Base-by-base conservation (phyloP, 2,329 filamentous ascomycete species). In the Colletotrichum tanaceti region DNA sequence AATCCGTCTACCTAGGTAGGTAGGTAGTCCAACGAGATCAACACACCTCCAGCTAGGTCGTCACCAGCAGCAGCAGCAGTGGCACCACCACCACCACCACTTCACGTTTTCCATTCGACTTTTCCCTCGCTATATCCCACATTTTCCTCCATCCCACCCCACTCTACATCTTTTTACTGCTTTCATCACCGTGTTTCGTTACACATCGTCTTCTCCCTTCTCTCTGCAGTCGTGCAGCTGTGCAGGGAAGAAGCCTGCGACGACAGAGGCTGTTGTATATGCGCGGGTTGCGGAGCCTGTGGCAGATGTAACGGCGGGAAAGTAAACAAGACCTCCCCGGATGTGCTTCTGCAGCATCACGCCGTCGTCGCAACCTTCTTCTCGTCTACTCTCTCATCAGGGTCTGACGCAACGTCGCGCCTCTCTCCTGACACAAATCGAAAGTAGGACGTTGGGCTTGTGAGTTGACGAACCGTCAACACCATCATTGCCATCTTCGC, bases 311-410 rank as follows among this genome's bases (percentile, higher is more conserved):
- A 52, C 62, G 62, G 54, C 49, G 39, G 24, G 44, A 35, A 44
- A 65, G 66, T 69, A 66, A 69, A 69, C 66, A 69, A 69, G 65
- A 10, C 49, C 62, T 24, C 32, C 41, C 41, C 63, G 43, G 62
- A 35, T 52, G 58, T 52, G 58, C 57, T n/a, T 53, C 64, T 46
- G 16, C 57, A 54, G 49, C 49, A 65, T 41, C 58, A 24, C 58
- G 35, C 20, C 58, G 46, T 13, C 44, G 9, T 38, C 58, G 18
- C 35, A 52, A 43, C 22, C 35, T 52, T 20, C 22, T 14, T 32
- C 10, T 60, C 46, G 18, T 18, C 46, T 16, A 32, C 16, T 49
- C 46, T 5, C 18, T 60, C 44, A 60, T 28, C 46, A 60, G 20
- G 58, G 35, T 43, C 46, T 39, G 18, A 22, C 58, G 44, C 50